phyloP scores from a whole-genome alignment of 2,329 filamentous ascomycete genomes.

The Cladosporium halotolerans region DNA sequence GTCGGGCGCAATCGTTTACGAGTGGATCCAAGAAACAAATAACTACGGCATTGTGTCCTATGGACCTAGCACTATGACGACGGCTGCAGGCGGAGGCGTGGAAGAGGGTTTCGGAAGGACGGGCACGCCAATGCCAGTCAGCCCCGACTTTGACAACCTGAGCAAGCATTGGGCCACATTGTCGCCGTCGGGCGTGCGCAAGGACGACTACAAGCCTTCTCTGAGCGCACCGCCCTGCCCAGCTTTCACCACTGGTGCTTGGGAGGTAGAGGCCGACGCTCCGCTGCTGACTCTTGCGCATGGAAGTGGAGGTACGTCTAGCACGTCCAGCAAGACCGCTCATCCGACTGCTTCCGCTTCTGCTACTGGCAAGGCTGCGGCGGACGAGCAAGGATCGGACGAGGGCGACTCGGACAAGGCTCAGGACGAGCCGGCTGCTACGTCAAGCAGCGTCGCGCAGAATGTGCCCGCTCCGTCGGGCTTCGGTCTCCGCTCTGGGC shows the following conservation, averaged over 20 bases:
- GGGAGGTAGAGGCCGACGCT: constrained; percentile 66
- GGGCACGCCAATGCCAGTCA: constrained; percentile 66
- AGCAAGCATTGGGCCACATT: constrained; percentile 69
- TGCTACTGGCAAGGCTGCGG: constrained; percentile 3
- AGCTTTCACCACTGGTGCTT: constrained; percentile 59
- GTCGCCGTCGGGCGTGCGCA: constrained; percentile 61
- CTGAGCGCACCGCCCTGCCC: constrained; percentile 64
- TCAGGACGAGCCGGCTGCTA: neutral
- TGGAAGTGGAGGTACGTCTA: neutral
- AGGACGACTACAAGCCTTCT: constrained; percentile 58
- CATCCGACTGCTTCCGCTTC: neutral
- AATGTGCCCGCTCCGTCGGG: neutral
- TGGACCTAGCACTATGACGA: constrained; percentile 44
- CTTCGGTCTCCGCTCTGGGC: neutral
- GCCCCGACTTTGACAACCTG: constrained; percentile 73
- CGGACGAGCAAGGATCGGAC: neutral
- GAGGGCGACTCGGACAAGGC: neutral
- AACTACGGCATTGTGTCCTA: constrained; percentile 76
- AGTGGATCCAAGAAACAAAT: constrained; percentile 79
- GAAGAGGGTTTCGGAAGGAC: constrained; percentile 62
- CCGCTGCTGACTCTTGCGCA: constrained; percentile 64
- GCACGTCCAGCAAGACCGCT: neutral
- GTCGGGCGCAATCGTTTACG: constrained; percentile 79
- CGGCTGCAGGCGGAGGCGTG: constrained; percentile 33
- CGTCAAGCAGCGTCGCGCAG: neutral